Evolutionary conservation across 2,329 filamentous ascomycete species (phyloP).

Genomic region (Elsinoe arachidis): DNA sequence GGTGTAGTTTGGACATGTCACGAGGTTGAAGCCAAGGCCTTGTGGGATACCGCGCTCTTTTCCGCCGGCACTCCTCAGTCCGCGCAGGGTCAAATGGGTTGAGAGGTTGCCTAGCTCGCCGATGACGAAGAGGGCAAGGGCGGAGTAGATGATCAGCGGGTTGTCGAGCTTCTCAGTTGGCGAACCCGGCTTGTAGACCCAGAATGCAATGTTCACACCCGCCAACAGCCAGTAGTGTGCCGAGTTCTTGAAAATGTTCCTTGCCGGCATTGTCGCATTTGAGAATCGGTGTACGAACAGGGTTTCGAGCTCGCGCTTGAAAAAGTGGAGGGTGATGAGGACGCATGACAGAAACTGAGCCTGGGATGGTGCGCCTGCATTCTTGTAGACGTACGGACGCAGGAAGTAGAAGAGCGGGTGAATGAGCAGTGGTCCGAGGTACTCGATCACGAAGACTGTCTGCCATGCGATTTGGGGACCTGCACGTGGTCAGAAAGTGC

Average conservation of each 20-base stretch:
- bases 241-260: conserved; percentile 91
- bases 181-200: conserved; percentile 70
- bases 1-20: conserved; percentile 97
- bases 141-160: conserved; percentile 53
- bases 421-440: conserved; percentile 82
- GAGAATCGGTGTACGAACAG: conserved; percentile 93
- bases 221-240: conserved; percentile 86
- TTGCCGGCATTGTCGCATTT: conserved; percentile 81
- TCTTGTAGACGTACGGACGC: conserved; percentile 63
- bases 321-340: conserved; percentile 73
- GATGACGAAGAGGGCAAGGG: conserved; percentile 62
- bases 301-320: conserved; percentile 93
- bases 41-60: conserved; percentile 81
- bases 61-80: conserved; percentile 67
- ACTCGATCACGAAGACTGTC: conserved; percentile 92
- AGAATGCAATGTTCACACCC: conserved; percentile 72
- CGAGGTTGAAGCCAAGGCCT: conserved; percentile 73
- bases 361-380: conserved; percentile 45
- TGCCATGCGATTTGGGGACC: conserved; percentile 86
- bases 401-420: conserved; percentile 64
- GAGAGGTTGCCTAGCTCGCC: conserved; percentile 74
- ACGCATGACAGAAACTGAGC: conserved; percentile 64
- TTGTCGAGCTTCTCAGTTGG: conserved; percentile 46
- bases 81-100: conserved; percentile 69
- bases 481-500: conserved; percentile 30